Evolutionary conservation across 2,329 filamentous ascomycete genomes (phyloP).

Genomic region (Beauveria sp.): DNA sequence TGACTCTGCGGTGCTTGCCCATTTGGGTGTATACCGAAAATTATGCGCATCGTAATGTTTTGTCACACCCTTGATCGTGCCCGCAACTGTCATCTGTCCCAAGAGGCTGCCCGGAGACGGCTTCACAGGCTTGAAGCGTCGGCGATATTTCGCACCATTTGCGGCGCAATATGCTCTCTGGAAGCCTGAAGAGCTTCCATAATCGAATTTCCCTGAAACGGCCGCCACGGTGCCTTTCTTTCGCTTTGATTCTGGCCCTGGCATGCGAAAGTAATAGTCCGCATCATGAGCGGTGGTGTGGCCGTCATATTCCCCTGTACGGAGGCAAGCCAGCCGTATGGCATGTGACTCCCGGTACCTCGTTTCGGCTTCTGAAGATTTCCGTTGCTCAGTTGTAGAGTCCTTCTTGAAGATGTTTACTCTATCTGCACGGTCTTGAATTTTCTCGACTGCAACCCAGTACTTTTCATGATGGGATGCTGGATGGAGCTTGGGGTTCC

Average conservation of each 20-base stretch:
- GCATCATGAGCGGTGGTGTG: not conserved
- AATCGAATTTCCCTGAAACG: not conserved
- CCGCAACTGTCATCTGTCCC: not conserved
- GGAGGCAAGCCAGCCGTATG: not conserved
- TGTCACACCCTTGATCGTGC: not conserved
- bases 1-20: fast-evolving
- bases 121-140: not conserved
- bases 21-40: not conserved
- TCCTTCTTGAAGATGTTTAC: not conserved
- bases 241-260: not conserved
- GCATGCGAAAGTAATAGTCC: not conserved
- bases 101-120: not conserved
- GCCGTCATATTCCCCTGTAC: not conserved
- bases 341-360: not conserved
- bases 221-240: too few relatives aligned
- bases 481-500: not conserved
- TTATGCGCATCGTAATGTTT: not conserved
- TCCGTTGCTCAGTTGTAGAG: fast-evolving
- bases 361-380: not conserved
- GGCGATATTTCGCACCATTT: not conserved
- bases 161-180: not conserved
- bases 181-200: not conserved
- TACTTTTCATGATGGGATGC: not conserved
- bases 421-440: not conserved
- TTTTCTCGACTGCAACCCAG: not conserved